Conservation (phyloP, 1,139 yeast genomes). For the Suhomyces yuchorum region DNA sequence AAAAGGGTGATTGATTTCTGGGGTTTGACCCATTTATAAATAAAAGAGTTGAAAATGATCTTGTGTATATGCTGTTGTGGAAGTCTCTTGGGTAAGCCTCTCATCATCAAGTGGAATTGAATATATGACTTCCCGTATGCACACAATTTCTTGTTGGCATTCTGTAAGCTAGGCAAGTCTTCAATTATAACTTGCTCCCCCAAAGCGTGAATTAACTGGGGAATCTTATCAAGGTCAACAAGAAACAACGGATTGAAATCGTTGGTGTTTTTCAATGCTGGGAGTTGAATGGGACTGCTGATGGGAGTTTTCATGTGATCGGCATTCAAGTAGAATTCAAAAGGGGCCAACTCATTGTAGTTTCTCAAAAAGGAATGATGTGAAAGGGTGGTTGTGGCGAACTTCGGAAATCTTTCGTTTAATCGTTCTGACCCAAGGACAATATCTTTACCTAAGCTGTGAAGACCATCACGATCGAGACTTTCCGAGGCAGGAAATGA, state of each 20-base stretch:
- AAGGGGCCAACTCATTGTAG: conserved; percentile 9
- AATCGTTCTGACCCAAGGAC: background rate
- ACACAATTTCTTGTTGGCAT: background rate
- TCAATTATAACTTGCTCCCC: background rate
- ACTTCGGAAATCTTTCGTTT: conserved; percentile 1
- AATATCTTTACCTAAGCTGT: conserved; percentile 3
- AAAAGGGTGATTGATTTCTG: conserved; percentile 1
- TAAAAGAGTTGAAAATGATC: conserved; percentile 6
- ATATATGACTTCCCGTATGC: conserved; percentile 10
- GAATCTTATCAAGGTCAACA: conserved; percentile 6
- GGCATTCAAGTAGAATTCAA: background rate
- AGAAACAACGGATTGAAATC: conserved; percentile 15
- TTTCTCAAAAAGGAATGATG: conserved; percentile 6
- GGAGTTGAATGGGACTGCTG: conserved; percentile 10
- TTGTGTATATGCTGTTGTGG: background rate
- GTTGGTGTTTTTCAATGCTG: conserved; percentile 1
- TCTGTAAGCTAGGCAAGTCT: background rate
- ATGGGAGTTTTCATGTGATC: background rate
- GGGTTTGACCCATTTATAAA: conserved; percentile 4
- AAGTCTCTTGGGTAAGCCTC: conserved; percentile 1
- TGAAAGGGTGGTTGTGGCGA: conserved; percentile 1
- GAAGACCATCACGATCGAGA: conserved; percentile 6
- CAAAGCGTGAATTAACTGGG: background rate
- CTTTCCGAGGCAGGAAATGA: background rate
- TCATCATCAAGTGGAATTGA: conserved; percentile 7